phyloP scores from a whole-genome alignment of 345 rosid species.

The Cardamine resedifolia region DNA sequence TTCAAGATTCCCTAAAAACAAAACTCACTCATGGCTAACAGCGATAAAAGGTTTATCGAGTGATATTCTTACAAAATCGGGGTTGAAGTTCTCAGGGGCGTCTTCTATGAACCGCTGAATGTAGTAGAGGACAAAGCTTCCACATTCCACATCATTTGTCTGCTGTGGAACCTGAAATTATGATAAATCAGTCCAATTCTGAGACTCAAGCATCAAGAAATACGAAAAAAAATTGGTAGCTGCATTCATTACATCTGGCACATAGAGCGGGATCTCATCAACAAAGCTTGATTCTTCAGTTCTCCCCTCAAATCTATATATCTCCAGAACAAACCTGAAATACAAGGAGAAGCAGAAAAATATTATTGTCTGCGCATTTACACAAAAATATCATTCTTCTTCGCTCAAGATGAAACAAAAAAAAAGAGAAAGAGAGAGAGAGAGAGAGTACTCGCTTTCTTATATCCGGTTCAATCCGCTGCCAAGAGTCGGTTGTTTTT shows the following conservation, averaged over 20 bases:
- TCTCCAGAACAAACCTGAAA: conserved; percentile 62
- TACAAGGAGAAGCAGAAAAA: neutral
- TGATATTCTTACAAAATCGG: conserved; percentile 49
- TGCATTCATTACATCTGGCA: conserved; percentile 50
- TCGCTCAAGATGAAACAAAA: neutral
- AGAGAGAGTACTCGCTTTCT: conserved; percentile 46
- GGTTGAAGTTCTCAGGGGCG: conserved; percentile 53
- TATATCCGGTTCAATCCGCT: conserved; percentile 58
- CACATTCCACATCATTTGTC: conserved; percentile 64
- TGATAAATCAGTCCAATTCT: conserved; percentile 8
- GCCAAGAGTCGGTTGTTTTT: conserved; percentile 43
- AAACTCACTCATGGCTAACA: neutral
- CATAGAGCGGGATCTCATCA: conserved; percentile 50
- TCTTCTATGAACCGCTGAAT: conserved; percentile 55
- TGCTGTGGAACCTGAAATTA: conserved; percentile 75
- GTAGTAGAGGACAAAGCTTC: conserved; percentile 66
- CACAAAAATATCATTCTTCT: neutral
- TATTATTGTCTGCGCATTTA: neutral
- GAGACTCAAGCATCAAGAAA: conserved; percentile 5
- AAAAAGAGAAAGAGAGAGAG: neutral
- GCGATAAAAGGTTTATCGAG: neutral
- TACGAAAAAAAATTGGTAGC: neutral
- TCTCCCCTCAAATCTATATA: conserved; percentile 54
- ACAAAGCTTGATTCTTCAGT: conserved; percentile 43
- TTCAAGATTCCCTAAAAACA: neutral